Evolutionary conservation across 2,329 filamentous ascomycete genomes (phyloP).

Genomic region (Fusarium penzigii): DNA sequence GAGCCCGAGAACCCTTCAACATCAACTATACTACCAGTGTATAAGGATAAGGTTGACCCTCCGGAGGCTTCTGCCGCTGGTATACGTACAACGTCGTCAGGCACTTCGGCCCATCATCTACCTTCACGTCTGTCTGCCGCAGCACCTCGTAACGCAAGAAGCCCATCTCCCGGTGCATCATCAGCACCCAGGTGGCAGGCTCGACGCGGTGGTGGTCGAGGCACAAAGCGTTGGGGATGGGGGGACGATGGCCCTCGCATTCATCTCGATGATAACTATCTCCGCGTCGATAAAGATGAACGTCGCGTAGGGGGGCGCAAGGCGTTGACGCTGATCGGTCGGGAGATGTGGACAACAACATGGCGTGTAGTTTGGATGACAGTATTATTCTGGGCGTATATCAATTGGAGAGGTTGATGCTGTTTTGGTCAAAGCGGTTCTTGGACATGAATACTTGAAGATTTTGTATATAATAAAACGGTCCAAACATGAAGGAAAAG

Average conservation of each 20-base stretch:
- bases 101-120: constrained; percentile 26
- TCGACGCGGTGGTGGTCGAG: constrained; percentile 25
- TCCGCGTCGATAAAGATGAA: constrained; percentile 39
- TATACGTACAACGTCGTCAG: constrained; percentile 22
- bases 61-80: constrained; percentile 27
- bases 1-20: constrained; percentile 37
- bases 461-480: neutral
- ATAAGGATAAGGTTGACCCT: constrained; percentile 56
- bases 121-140: constrained; percentile 24
- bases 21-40: constrained; percentile 41
- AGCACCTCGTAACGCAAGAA: constrained; percentile 20
- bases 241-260: constrained; percentile 52
- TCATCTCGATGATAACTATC: constrained; percentile 52
- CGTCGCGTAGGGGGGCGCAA: constrained; percentile 29
- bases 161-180: constrained; percentile 19
- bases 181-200: constrained; percentile 27
- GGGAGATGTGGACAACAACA: constrained; percentile 63
- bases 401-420: constrained; percentile 62
- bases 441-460: neutral
- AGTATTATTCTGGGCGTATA: constrained; percentile 64
- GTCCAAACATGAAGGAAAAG: neutral
- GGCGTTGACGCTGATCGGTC: constrained; percentile 48
- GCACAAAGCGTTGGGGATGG: constrained; percentile 44
- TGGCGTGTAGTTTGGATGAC: constrained; percentile 66
- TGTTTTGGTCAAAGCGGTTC: neutral